Evolutionary conservation across 2,329 filamentous ascomycete species (phyloP).

Genomic region (Colletotrichum echinochloae): DNA sequence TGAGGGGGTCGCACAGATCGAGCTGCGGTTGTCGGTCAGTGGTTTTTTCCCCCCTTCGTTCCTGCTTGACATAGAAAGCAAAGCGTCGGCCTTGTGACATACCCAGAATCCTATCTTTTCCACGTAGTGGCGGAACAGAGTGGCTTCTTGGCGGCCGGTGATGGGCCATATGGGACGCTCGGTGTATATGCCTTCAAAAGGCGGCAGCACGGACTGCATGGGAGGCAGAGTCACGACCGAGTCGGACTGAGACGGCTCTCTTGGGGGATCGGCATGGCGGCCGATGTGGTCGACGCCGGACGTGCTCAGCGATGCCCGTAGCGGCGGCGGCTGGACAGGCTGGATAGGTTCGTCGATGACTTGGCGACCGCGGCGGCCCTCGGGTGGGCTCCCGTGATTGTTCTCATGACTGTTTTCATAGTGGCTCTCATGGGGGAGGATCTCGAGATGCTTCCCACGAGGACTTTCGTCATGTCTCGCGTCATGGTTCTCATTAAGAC

Average conservation of each 20-base stretch:
- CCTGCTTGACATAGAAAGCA: neutral
- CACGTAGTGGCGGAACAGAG: conserved; percentile 52
- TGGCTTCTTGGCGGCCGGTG: conserved; percentile 48
- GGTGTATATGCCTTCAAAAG: conserved; percentile 42
- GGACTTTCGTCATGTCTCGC: neutral
- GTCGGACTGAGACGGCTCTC: conserved; percentile 26
- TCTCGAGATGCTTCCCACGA: neutral
- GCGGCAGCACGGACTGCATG: conserved; percentile 27
- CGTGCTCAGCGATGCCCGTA: conserved; percentile 22
- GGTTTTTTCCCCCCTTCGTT: neutral
- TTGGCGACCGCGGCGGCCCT: neutral
- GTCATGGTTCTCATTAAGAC: neutral
- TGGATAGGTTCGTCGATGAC: neutral
- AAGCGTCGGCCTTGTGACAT: conserved; percentile 36
- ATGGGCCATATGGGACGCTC: conserved; percentile 45
- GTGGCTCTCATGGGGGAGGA: neutral
- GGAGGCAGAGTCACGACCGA: conserved; percentile 30
- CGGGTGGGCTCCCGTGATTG: neutral
- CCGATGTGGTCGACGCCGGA: conserved; percentile 11
- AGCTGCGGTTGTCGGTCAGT: conserved; percentile 49
- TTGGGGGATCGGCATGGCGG: conserved; percentile 11
- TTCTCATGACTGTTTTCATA: neutral
- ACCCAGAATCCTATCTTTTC: conserved; percentile 52
- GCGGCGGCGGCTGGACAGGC: conserved; percentile 18
- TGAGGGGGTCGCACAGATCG: conserved; percentile 55